phyloP scores from a whole-genome alignment of 1,284 basidiomycete genomes.

The Trichosporon faecale region DNA sequence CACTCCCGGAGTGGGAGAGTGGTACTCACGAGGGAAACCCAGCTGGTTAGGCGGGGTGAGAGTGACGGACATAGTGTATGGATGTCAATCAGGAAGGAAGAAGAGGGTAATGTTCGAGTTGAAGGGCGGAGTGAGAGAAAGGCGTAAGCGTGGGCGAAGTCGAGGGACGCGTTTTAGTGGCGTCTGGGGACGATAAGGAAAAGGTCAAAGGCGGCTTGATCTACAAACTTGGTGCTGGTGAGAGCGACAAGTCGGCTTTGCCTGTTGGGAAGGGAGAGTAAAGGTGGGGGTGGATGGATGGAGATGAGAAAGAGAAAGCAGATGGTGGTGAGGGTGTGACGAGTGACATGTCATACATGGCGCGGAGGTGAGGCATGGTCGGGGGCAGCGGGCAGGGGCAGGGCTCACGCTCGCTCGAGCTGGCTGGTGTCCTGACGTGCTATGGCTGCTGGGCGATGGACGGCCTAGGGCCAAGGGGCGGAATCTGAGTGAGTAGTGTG shows the following conservation, averaged over 20 bases:
- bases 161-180: constrained; percentile 2
- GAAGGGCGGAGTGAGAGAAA: neutral
- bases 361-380: neutral
- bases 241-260: neutral
- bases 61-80: constrained; percentile 52
- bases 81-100: constrained; percentile 7
- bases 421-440: neutral
- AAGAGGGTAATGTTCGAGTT: neutral
- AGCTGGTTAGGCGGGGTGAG: constrained; percentile 56
- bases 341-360: constrained; percentile 11
- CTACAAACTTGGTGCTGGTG: neutral
- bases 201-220: neutral
- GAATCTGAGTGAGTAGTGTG: neutral
- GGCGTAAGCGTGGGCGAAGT: neutral
- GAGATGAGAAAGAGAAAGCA: constrained; percentile 8
- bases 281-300: neutral
- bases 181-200: neutral
- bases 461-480: neutral
- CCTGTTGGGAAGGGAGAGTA: neutral
- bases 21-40: constrained; percentile 57
- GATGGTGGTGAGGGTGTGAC: constrained; percentile 4
- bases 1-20: neutral
- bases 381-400: neutral
- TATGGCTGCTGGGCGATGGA: neutral
- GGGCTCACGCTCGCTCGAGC: neutral